Evolutionary conservation across 106 monocot genomes (phyloP).

Genomic region (Hemerocallis citrina): DNA sequence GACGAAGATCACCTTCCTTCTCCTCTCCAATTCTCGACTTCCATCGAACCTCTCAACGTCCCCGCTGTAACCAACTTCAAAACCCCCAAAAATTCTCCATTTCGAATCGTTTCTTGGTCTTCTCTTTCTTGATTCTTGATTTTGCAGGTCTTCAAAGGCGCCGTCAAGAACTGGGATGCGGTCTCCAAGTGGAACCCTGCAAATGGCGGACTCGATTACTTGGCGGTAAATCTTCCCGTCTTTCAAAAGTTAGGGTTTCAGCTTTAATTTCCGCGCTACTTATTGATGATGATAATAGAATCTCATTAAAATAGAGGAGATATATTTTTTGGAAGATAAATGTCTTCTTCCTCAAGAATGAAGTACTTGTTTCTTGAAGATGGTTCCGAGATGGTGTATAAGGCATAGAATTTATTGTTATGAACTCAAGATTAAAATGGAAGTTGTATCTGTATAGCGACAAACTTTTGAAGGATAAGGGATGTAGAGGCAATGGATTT

Average conservation of each 20-base stretch:
- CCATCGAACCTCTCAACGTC: constrained; percentile 46
- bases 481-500: too few species aligned
- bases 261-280: too few species aligned
- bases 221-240: constrained; percentile 30
- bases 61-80: constrained; percentile 37
- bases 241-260: not conserved
- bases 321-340: too few species aligned
- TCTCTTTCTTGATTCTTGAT: not conserved
- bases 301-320: too few species aligned
- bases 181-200: constrained; percentile 54
- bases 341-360: too few species aligned
- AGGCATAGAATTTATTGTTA: too few species aligned
- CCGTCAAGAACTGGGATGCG: constrained; percentile 59
- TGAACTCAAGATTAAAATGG: too few species aligned
- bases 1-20: constrained; percentile 19
- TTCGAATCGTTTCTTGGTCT: not conserved
- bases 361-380: too few species aligned
- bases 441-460: too few species aligned
- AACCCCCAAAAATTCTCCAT: not conserved
- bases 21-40: constrained; percentile 35
- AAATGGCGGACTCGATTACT: constrained; percentile 73
- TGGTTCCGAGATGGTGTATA: too few species aligned
- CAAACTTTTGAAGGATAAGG: too few species aligned
- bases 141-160: constrained; percentile 57
- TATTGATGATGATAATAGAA: too few species aligned